These are phyloP conservation scores for Aristolochia contorta DNA, from an alignment of 164 flowering plant genomes.

Conservation along the genomic window DNA sequence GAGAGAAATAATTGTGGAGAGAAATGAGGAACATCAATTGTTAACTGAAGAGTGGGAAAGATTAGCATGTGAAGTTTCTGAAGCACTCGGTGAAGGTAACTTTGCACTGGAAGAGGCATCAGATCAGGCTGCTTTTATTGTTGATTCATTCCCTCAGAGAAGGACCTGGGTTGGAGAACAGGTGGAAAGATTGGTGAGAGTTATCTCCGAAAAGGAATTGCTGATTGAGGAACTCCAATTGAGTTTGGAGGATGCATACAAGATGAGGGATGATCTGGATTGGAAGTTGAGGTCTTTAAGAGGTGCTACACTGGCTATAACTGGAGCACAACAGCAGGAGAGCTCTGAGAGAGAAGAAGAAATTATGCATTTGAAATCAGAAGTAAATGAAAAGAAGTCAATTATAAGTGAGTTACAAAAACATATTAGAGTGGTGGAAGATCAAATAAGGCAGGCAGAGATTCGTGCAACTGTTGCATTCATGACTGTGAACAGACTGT, in stretches of 20 bases:
- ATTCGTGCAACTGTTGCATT: conserved; percentile 65
- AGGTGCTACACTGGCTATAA: conserved; percentile 75
- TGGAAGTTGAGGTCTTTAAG: conserved; percentile 73
- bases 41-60: conserved; percentile 58
- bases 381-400: conserved; percentile 28
- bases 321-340: conserved; percentile 74
- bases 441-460: conserved; percentile 33
- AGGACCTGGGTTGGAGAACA: conserved; percentile 61
- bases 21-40: conserved; percentile 33
- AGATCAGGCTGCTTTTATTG: conserved; percentile 42
- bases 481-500: conserved; percentile 53
- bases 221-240: conserved; percentile 55
- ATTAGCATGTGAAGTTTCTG: conserved; percentile 52
- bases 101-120: conserved; percentile 54
- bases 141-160: conserved; percentile 39
- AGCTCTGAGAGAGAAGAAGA: conserved; percentile 57
- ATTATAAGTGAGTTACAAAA: conserved; percentile 31
- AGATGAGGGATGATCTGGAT: conserved; percentile 53
- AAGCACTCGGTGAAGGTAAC: conserved; percentile 53
- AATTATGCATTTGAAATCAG: conserved; percentile 34
- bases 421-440: conserved; percentile 30
- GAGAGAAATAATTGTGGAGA: conserved; percentile 31
- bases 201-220: conserved; percentile 63
- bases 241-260: conserved; percentile 62
- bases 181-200: conserved; percentile 37